phyloP scores from a whole-genome alignment of 2,329 filamentous ascomycete species.

The Penicillium expansum region DNA sequence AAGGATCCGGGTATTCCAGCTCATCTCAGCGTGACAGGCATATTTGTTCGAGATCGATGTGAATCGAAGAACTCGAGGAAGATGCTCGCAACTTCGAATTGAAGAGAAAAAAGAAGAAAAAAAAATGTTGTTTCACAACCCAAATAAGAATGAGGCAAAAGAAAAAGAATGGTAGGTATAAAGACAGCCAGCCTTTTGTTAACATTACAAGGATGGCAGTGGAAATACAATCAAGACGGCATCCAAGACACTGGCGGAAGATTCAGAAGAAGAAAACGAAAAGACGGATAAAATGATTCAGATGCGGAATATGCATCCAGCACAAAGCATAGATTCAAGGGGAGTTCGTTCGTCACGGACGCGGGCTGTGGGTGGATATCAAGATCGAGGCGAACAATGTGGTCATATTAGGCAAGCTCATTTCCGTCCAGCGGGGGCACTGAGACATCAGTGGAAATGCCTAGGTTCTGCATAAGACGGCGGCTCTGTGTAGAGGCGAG shows the following conservation, averaged over 20 bases:
- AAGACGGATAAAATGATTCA: background rate
- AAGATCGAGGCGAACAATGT: background rate
- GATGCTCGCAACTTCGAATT: background rate
- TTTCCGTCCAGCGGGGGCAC: conserved; percentile 19
- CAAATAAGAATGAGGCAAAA: background rate
- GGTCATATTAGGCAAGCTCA: conserved; percentile 17
- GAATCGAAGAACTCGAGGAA: conserved; percentile 2
- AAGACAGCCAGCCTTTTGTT: background rate
- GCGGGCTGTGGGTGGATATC: conserved; percentile 7
- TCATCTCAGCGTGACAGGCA: conserved; percentile 12
- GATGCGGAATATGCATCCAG: background rate
- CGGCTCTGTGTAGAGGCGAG: conserved; percentile 3
- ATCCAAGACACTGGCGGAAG: conserved; percentile 11
- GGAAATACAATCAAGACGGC: background rate
- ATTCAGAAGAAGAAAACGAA: background rate
- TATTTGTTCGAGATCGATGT: conserved; percentile 7
- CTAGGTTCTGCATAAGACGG: conserved; percentile 6
- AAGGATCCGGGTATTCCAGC: conserved; percentile 13
- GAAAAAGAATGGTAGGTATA: background rate
- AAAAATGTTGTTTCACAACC: background rate
- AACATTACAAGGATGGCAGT: conserved; percentile 4
- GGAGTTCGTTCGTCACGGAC: conserved; percentile 22
- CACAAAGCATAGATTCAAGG: conserved; percentile 6
- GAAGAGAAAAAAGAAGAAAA: background rate
- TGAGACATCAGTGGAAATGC: conserved; percentile 9